Conservation (phyloP, 1,284 basidiomycete genomes). For the Anthracocystis walkeri region DNA sequence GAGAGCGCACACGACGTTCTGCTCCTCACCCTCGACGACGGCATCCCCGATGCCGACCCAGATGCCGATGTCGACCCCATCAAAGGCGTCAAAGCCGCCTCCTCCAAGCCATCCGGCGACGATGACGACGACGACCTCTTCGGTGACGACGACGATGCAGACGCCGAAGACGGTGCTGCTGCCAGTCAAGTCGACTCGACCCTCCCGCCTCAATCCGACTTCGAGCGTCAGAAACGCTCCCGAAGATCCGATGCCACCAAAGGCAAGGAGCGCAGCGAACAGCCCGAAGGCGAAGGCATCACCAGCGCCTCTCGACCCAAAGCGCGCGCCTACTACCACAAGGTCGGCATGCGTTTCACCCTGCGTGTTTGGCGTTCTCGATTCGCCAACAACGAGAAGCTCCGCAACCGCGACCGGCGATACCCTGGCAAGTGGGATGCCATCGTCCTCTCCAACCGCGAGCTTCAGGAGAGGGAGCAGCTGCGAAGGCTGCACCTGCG, state of each 20-base stretch:
- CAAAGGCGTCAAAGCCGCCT: slow-evolving; percentile 36
- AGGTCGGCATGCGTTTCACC: slow-evolving; percentile 61
- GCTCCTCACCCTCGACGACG: slow-evolving; percentile 60
- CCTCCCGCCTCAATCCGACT: slow-evolving; percentile 52
- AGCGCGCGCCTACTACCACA: slow-evolving; percentile 63
- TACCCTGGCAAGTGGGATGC: slow-evolving; percentile 64
- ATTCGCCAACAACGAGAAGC: slow-evolving; percentile 53
- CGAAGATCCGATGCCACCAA: slow-evolving; percentile 34
- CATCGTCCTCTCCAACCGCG: slow-evolving; percentile 53
- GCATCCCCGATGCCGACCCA: slow-evolving; percentile 55
- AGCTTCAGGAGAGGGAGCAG: slow-evolving; percentile 49
- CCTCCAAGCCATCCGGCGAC: slow-evolving; percentile 12
- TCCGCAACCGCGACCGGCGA: slow-evolving; percentile 43
- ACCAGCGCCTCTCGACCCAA: slow-evolving; percentile 30
- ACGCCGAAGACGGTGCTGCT: slow-evolving; percentile 14
- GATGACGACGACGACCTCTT: slow-evolving; percentile 52
- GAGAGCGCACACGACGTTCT: slow-evolving; percentile 52
- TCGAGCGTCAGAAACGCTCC: slow-evolving; percentile 54
- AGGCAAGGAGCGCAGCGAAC: slow-evolving; percentile 51
- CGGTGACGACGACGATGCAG: slow-evolving; percentile 34
- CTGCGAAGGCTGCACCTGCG: slow-evolving; percentile 44
- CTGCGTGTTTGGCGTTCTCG: slow-evolving; percentile 60
- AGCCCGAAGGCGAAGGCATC: slow-evolving; percentile 30
- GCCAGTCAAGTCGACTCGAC: slow-evolving; percentile 34
- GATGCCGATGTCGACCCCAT: slow-evolving; percentile 49